Conservation (phyloP, 2,329 filamentous ascomycete species). For the Beauveria varroae region DNA sequence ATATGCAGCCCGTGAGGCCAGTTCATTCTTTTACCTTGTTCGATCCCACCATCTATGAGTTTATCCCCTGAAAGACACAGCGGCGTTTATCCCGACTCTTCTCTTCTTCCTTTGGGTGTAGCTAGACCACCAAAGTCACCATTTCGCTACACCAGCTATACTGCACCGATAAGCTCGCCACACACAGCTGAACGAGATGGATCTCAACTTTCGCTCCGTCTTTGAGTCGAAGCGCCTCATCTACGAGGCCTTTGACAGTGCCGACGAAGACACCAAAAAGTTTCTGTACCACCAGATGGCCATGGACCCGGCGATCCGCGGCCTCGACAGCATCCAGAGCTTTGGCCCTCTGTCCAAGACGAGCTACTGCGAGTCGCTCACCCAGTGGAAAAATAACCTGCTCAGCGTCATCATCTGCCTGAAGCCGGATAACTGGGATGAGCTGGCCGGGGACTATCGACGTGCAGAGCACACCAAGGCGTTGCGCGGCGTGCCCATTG, state of each 20-base stretch:
- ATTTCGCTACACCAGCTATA: not conserved
- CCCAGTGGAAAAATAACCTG: not conserved
- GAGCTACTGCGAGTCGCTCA: not conserved
- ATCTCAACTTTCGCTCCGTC: not conserved
- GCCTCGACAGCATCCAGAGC: not conserved
- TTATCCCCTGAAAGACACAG: too few relatives aligned
- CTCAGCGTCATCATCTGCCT: conserved; percentile 8
- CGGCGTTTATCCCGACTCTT: not conserved
- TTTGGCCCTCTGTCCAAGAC: not conserved
- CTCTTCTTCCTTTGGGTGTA: not conserved
- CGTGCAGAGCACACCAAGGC: not conserved
- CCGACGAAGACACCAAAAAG: conserved; percentile 7
- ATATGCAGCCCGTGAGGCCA: not conserved
- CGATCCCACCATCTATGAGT: too few relatives aligned
- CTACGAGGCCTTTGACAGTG: conserved; percentile 8
- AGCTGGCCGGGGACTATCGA: not conserved
- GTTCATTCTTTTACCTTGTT: too few relatives aligned
- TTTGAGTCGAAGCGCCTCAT: conserved; percentile 9
- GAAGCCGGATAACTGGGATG: conserved; percentile 9
- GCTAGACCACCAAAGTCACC: not conserved
- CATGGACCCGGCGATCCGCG: conserved; percentile 12
- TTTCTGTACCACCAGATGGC: conserved; percentile 11
- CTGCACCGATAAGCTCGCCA: not conserved
- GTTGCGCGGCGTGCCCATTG: conserved; percentile 4
- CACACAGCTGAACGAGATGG: not conserved